Evolutionary conservation across 306 rosid species (phyloP), one percentile per base, ranked within the genome.

Genomic region (Carpinus fangiana): DNA sequence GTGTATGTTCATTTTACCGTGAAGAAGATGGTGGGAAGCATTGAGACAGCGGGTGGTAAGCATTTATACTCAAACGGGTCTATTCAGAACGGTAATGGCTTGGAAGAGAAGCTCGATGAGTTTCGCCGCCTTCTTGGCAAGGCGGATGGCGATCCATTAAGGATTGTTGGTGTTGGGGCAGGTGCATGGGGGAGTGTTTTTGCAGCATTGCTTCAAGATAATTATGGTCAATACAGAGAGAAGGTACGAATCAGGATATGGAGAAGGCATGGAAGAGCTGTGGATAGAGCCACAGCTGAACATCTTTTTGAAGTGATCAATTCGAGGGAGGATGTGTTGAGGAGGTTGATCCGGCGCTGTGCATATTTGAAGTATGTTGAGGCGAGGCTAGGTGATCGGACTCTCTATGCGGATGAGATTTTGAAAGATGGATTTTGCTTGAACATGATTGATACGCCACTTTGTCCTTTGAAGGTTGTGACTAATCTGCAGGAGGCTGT

Each of bases 131-230:
- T 82, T 60, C 70, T 83, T 75, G 86, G 90, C 14, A 90, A 90
- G 75, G 79, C 86, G 2, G 54, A 89, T 21, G 84, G 87, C 45
- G 98, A 94, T 77, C 96, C 98, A 43, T 67, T 94, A n/a, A 87
- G 97, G 74, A 88, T 92, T 23, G 98, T 90, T 51, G 90, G 98
- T 48, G 93, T 94, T 16, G 97, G 94, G 55, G 97, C 98, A 3
- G 98, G 98, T 57, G 98, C 98, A 7, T 94, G 98, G 97, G 98
- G 98, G 1, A 94, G 98, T 84, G 96, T 92, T 4, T 92, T 94
- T 83, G 92, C 91, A 36, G 89, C 98, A 10, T 48, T 90, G 62
- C 60, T 94, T 55, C 98, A 94, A 80, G 98, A 94, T 13, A 87
- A 76, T 78, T 94, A 92, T 68, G 97, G 96, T 26, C 93, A 89